A percentile compares a stretch with the other conserved stretches of the same genome.
These are phyloP conservation scores for Thymus mandschuricus DNA, from an alignment of 257 asterid species.

Conservation along the genomic window DNA sequence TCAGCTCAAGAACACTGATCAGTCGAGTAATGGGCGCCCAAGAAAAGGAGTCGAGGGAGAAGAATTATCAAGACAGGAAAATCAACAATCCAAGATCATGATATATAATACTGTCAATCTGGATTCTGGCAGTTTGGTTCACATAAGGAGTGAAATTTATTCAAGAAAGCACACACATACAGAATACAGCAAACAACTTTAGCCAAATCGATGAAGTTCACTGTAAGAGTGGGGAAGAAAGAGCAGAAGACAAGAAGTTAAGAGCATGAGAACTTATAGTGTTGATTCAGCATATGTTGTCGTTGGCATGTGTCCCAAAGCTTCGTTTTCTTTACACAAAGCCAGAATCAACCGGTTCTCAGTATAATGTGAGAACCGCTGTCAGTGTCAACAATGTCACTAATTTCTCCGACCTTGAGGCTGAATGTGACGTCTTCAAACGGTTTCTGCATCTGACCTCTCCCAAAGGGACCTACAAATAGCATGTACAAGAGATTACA, in stretches of 20 bases:
- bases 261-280: constrained; percentile 16
- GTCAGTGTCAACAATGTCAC: constrained; percentile 84
- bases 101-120: neutral
- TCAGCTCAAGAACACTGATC: neutral
- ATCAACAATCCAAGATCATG: constrained; percentile 15
- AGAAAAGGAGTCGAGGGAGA: neutral
- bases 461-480: constrained; percentile 66
- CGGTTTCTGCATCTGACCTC: constrained; percentile 93
- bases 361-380: constrained; percentile 86
- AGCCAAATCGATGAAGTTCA: constrained; percentile 24
- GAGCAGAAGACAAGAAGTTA: neutral
- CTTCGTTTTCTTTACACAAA: constrained; percentile 12
- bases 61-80: neutral
- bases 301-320: constrained; percentile 8
- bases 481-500: neutral
- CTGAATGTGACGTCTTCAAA: constrained; percentile 75
- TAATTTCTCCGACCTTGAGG: constrained; percentile 76
- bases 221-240: neutral
- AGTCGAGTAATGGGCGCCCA: neutral
- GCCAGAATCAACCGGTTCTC: constrained; percentile 61
- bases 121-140: constrained; percentile 18
- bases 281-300: constrained; percentile 19
- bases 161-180: constrained; percentile 29
- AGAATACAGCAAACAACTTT: constrained; percentile 7
- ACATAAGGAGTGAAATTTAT: constrained; percentile 29